These are phyloP conservation scores for Microascus cirrosus DNA, from an alignment of 2,329 filamentous ascomycete genomes.

Conservation along the genomic window DNA sequence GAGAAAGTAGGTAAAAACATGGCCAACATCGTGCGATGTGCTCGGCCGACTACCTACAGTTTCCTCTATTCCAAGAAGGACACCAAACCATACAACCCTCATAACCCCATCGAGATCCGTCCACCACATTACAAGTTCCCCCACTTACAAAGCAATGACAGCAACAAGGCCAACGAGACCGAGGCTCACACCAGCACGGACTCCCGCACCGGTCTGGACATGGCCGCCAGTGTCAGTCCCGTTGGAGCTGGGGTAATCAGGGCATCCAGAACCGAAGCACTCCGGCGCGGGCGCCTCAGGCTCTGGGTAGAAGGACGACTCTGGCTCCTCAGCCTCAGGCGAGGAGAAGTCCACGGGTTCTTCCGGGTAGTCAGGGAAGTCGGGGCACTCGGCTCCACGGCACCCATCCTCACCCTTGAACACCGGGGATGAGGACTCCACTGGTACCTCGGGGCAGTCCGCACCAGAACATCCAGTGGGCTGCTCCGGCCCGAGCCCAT, in stretches of 20 bases:
- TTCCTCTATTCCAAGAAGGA: background rate
- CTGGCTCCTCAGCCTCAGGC: background rate
- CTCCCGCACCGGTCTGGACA: background rate
- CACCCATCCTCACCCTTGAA: conserved; percentile 8
- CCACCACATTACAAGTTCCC: background rate
- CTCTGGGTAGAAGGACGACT: background rate
- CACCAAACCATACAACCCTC: background rate
- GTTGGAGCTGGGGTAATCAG: background rate
- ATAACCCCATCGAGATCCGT: background rate
- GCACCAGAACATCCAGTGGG: too few species aligned
- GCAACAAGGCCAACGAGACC: background rate
- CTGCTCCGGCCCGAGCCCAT: too few species aligned
- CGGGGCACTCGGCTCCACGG: conserved; percentile 1
- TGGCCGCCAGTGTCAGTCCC: background rate
- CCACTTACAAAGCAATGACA: conserved; percentile 2
- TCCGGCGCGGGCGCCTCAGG: background rate
- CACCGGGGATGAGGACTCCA: too few species aligned
- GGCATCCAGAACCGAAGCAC: background rate
- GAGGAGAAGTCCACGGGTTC: background rate
- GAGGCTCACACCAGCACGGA: background rate
- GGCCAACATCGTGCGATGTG: too few species aligned
- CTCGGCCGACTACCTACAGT: too few species aligned
- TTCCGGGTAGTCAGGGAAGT: too few species aligned
- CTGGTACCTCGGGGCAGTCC: too few species aligned
- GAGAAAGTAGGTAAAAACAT: too few species aligned